A percentile compares a stretch with the other conserved stretches of the same genome.
phyloP scores from a whole-genome alignment of 1,284 basidiomycete genomes.

The Boletellus deceptivus region DNA sequence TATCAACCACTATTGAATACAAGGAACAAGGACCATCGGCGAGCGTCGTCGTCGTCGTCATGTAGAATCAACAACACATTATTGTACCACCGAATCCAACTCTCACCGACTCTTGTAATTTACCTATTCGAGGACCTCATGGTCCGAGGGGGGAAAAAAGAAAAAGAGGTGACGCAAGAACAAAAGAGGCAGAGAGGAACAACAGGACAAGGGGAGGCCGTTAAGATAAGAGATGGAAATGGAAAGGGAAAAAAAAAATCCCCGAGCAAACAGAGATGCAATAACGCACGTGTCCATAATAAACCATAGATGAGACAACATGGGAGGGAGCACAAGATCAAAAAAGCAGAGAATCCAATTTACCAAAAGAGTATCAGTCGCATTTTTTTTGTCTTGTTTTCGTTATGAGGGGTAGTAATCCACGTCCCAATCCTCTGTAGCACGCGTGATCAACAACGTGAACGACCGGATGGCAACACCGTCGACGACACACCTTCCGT shows the following conservation, averaged over 20 bases:
- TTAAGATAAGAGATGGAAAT: constrained; percentile 4
- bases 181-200: constrained; percentile 1
- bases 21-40: not conserved
- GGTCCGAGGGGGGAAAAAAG: too few relatives aligned
- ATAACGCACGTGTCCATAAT: constrained; percentile 4
- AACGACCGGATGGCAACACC: not conserved
- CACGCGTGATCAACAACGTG: constrained; percentile 4
- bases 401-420: constrained; percentile 30
- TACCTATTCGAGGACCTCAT: not conserved
- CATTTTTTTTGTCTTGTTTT: constrained; percentile 7
- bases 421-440: constrained; percentile 32
- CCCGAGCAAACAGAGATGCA: not conserved
- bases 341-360: constrained; percentile 16
- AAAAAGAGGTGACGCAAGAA: constrained; percentile 5
- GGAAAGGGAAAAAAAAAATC: not conserved
- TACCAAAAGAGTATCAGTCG: not conserved
- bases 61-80: not conserved
- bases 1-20: too few relatives aligned
- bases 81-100: constrained; percentile 7
- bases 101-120: not conserved
- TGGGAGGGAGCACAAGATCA: not conserved
- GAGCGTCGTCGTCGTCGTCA: not conserved
- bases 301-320: constrained; percentile 6
- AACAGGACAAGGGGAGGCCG: constrained; percentile 1
- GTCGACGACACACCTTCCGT: constrained; percentile 65